Conservation (phyloP, 495 filamentous ascomycete species). For the Jackrogersella multiformis region DNA sequence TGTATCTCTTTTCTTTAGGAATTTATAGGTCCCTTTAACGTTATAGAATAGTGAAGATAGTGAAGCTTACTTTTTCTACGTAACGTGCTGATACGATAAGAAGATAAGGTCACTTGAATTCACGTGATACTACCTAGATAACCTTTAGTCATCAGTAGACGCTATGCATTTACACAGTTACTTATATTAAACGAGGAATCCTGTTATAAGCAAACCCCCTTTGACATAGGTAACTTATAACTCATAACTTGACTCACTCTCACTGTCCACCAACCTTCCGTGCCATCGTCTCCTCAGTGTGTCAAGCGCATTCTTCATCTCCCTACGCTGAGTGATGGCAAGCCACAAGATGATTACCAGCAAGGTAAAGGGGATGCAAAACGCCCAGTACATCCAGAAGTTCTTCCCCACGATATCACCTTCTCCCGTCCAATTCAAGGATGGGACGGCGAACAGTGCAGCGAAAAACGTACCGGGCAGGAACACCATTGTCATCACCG, state of each 20-base stretch:
- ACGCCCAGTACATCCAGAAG: slow-evolving; percentile 50
- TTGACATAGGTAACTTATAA: too few species aligned
- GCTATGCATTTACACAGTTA: too few species aligned
- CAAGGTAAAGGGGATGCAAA: slow-evolving; percentile 38
- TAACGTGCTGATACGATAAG: neutral
- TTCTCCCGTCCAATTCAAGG: slow-evolving; percentile 41
- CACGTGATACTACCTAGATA: neutral
- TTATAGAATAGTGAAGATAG: neutral
- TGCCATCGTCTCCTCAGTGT: neutral
- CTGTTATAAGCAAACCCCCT: too few species aligned
- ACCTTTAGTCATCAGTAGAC: neutral
- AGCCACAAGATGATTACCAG: slow-evolving; percentile 35
- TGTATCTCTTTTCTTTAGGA: neutral
- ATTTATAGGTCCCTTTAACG: neutral
- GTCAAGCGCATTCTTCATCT: slow-evolving; percentile 3
- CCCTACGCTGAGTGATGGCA: slow-evolving; percentile 18
- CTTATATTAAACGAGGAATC: too few species aligned
- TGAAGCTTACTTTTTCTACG: neutral
- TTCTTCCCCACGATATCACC: slow-evolving; percentile 33
- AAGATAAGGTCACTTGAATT: neutral
- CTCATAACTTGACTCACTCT: too few species aligned
- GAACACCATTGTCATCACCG: slow-evolving; percentile 64
- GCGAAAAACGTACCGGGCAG: slow-evolving; percentile 60
- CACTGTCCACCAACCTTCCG: too few species aligned
- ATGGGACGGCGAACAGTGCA: slow-evolving; percentile 46